Evolutionary conservation across 805 yeast species (phyloP), one percentile per base, ranked within the genome.

Genomic region (Candida maesae): DNA sequence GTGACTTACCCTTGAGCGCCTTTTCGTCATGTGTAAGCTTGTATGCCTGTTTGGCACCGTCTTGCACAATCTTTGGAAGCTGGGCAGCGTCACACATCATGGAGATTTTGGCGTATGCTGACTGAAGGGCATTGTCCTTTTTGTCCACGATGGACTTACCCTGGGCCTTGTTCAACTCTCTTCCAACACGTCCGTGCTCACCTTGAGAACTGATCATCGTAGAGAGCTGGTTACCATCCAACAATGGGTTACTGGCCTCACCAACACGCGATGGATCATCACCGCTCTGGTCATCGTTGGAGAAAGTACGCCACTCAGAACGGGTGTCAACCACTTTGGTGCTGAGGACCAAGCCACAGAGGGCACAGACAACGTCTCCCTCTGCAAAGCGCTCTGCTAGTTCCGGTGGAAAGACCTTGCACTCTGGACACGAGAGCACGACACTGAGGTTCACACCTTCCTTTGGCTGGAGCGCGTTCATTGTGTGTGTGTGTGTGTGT

Each of bases 211-310:
- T 85, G 46, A 93, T 93, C 71, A 90, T 81, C 5, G 99, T 91
- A 13, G 95, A 87, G 41, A 91, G 78, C 63, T 90, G 95, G 53
- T 85, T 91, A 16, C 95, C 84, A 58, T 90, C 97, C 52, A 93
- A 72, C 40, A 90, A 68, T 9, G 97, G 96, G 60, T 90, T 90
- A 14, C 89, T 81, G 5, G 97, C 97, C 60, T 90, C 97, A 64
- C 99, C 99, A 49, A 91, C 99, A 85, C 99, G 98, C 51, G 93
- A 82, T 5, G 99, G 99, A 62, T 91, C 99, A 63, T 89, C 97
- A 55, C 95, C 95, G 53, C 91, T 93, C 63, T 91, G 98, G 63
- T 91, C 99, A 62, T 91, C 99, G 60, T 93, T 93, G 45, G 95
- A 83, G 63, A 91, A 91, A 2, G 99, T 93, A 70, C 99, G 85